A percentile compares a stretch with the other conserved stretches of the same genome.
These are phyloP conservation scores for Ajuga chamaepitys DNA, from an alignment of 257 asterid species.

Conservation along the genomic window DNA sequence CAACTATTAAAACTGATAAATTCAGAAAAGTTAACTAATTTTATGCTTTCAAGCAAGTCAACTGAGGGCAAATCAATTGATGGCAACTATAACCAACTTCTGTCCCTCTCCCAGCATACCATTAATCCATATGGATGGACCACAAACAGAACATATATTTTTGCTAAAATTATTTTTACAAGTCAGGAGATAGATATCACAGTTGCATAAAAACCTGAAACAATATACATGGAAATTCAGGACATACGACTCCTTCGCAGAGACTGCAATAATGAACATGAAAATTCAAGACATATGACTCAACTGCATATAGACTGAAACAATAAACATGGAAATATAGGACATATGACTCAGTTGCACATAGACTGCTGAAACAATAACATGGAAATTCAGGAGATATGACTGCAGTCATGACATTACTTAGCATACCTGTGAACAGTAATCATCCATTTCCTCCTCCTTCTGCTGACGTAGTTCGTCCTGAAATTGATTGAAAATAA, in stretches of 20 bases:
- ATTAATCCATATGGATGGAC: neutral
- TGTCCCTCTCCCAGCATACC: neutral
- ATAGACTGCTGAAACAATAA: neutral
- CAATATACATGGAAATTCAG: no score
- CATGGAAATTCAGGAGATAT: neutral
- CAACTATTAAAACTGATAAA: neutral
- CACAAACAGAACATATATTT: neutral
- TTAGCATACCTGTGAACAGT: slow-evolving; percentile 83
- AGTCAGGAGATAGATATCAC: neutral
- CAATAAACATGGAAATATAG: neutral
- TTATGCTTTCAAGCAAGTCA: neutral
- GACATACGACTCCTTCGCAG: no score
- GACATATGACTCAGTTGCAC: neutral
- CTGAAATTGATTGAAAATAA: slow-evolving; percentile 33
- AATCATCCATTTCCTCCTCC: slow-evolving; percentile 98
- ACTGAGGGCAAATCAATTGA: neutral
- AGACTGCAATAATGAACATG: no score
- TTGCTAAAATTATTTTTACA: neutral
- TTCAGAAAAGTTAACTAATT: neutral
- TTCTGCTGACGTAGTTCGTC: slow-evolving; percentile 85
- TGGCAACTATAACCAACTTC: neutral
- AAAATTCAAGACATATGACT: no score
- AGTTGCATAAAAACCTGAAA: no score
- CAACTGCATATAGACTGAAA: no score
- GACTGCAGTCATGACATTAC: slow-evolving; percentile 6